phyloP scores from a whole-genome alignment of 139 green algal genomes.

The Chlorella sp. region DNA sequence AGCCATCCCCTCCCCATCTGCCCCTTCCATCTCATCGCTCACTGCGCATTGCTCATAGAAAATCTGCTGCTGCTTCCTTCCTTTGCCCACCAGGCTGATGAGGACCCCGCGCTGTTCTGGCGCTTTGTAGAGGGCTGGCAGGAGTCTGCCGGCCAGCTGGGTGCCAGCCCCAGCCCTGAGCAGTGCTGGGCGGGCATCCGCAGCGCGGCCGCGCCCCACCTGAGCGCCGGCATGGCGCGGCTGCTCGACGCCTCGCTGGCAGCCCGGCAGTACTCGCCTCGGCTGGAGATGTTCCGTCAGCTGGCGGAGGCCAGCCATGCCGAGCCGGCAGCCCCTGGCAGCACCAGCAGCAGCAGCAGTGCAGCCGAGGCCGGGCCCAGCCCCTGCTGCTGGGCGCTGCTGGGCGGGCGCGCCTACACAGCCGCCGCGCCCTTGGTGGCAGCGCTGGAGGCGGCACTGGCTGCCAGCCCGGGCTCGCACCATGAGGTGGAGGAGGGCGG shows the following conservation, averaged over 20 bases:
- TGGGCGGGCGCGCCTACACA: slow-evolving; percentile 14
- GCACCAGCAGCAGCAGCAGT: too few relatives aligned
- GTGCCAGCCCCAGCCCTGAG: neutral
- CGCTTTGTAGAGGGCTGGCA: slow-evolving; percentile 42
- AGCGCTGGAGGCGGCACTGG: neutral
- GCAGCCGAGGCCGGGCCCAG: slow-evolving; percentile 6
- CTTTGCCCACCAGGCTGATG: slow-evolving; percentile 51
- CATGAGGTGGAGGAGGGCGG: neutral
- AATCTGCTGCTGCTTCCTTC: neutral
- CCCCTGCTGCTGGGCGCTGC: slow-evolving; percentile 28
- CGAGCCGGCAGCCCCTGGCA: neutral
- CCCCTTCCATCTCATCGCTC: too few relatives aligned
- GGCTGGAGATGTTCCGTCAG: slow-evolving; percentile 70
- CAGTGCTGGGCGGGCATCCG: slow-evolving; percentile 31
- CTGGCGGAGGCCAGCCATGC: slow-evolving; percentile 47
- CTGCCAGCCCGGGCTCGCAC: neutral
- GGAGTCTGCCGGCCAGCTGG: neutral
- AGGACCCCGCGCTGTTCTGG: slow-evolving; percentile 59
- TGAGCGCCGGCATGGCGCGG: slow-evolving; percentile 15
- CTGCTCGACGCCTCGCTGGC: slow-evolving; percentile 64
- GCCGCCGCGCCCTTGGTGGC: neutral
- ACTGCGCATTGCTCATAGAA: too few relatives aligned
- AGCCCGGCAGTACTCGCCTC: slow-evolving; percentile 73
- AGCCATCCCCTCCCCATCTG: neutral
- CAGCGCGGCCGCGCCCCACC: neutral